Evolutionary conservation across 441 rosid genomes (phyloP).

Genomic region (Populus hybrid): DNA sequence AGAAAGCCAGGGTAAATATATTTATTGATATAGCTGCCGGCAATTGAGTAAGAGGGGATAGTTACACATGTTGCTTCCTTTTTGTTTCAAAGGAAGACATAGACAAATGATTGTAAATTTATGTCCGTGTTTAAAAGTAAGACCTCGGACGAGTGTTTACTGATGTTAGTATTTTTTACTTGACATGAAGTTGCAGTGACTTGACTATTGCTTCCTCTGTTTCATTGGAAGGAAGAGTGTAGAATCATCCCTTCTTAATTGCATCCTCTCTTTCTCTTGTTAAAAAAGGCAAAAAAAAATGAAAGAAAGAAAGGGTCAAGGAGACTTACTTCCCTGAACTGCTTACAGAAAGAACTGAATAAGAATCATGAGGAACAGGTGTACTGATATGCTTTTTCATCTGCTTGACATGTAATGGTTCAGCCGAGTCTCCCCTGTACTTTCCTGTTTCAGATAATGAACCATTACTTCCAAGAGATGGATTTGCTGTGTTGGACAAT

Average conservation of each 20-base stretch:
- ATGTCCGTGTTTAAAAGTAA: constrained; percentile 5
- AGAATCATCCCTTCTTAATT: neutral
- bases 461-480: constrained; percentile 86
- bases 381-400: constrained; percentile 85
- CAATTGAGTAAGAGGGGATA: neutral
- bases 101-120: neutral
- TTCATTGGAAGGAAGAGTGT: neutral
- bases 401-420: constrained; percentile 80
- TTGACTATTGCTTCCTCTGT: neutral
- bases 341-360: constrained; percentile 94
- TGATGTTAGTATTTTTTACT: neutral
- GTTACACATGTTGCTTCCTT: neutral
- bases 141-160: neutral
- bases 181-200: neutral
- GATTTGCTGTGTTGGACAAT: constrained; percentile 71
- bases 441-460: constrained; percentile 81
- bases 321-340: constrained; percentile 92
- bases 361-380: constrained; percentile 95
- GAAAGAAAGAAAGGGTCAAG: constrained; percentile 14
- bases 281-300: neutral
- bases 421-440: constrained; percentile 72
- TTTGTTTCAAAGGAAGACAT: neutral
- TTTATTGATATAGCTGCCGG: neutral
- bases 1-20: neutral
- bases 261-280: neutral